Base-by-base conservation (phyloP, 2,329 filamentous ascomycete genomes). In the Verticillium klebahnii region DNA sequence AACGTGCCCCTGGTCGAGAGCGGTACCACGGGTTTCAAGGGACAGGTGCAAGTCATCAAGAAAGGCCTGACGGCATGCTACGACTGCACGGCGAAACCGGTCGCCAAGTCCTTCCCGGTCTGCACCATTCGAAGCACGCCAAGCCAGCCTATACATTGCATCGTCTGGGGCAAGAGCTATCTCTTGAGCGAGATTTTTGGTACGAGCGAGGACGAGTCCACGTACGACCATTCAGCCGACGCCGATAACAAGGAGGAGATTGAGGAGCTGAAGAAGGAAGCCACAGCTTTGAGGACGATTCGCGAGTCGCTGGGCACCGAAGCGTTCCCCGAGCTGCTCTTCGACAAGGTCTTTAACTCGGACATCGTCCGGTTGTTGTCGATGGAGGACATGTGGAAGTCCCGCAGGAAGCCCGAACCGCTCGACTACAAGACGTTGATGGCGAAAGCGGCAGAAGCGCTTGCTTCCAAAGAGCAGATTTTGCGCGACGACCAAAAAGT, bases 161-260 rank as follows among this genome's bases (percentile, higher is more conserved):
- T 99, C 64, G 94, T 99, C 2, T 99, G 95, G 95, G 94, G 86
- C 23, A 99, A 98, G 78, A 97, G 93, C 73, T 99, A 98, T 74
- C 83, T 99, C 9, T 85, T 99, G 64, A 95, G 92, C 67, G 95
- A 99, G 74, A 88, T 99, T 8, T 99, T 97, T 69, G 95, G 95
- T 19, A 86, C 87, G 3, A 96, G 92, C 68, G 94, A 98, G 74
- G 92, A 97, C 64, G 90, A 94, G 65, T 84, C 90, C 1, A 84
- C 88, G 1, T 85, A 98, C 64, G 93, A 97, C 70, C 86, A 91
- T 67, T 89, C 90, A 1, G 85, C 89, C 67, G 89, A 96, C 71
- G 82, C 86, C 7, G 92, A 97, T 58, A 97, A 98, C 74, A 80
- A 89, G 6, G 80, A 89, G 58, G 95, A 99, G 75, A 96, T 99